These are phyloP conservation scores for Mercurialis annua DNA, from an alignment of 345 rosid genomes.

Conservation along the genomic window DNA sequence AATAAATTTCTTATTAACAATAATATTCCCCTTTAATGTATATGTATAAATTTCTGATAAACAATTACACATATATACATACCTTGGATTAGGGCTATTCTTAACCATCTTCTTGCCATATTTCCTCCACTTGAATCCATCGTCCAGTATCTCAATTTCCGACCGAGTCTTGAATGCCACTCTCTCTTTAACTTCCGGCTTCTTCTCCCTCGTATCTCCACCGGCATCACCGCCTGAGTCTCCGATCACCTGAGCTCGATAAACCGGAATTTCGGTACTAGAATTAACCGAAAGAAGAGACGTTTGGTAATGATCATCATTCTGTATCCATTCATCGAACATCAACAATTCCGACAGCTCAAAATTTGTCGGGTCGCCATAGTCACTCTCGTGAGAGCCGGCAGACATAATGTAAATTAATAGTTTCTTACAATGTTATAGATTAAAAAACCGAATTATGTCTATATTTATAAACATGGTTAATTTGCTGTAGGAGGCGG, in stretches of 20 bases:
- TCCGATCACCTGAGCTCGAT: slow-evolving; percentile 30
- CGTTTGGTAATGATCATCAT: slow-evolving; percentile 33
- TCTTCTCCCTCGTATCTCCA: slow-evolving; percentile 33
- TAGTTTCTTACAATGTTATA: not conserved
- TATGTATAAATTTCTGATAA: too few species aligned
- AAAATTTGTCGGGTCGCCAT: slow-evolving; percentile 28
- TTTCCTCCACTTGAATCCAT: slow-evolving; percentile 94
- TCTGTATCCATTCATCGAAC: slow-evolving; percentile 53
- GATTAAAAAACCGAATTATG: not conserved
- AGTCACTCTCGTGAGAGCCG: slow-evolving; percentile 31
- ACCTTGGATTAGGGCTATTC: slow-evolving; percentile 94
- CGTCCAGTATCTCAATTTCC: slow-evolving; percentile 76
- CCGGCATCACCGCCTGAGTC: slow-evolving; percentile 14
- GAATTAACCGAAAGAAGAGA: slow-evolving; percentile 32
- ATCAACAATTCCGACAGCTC: slow-evolving; percentile 48
- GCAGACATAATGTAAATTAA: not conserved
- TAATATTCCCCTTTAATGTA: too few species aligned
- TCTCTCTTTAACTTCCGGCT: slow-evolving; percentile 49
- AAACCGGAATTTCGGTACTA: slow-evolving; percentile 27
- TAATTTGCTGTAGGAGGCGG: slow-evolving; percentile 6
- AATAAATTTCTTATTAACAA: too few species aligned
- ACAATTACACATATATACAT: not conserved
- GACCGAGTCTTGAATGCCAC: slow-evolving; percentile 79
- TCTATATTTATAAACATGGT: not conserved
- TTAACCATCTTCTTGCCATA: slow-evolving; percentile 98